Evolutionary conservation across 176 grass and related monocot genomes (phyloP).

Genomic region (Carex littledalei): DNA sequence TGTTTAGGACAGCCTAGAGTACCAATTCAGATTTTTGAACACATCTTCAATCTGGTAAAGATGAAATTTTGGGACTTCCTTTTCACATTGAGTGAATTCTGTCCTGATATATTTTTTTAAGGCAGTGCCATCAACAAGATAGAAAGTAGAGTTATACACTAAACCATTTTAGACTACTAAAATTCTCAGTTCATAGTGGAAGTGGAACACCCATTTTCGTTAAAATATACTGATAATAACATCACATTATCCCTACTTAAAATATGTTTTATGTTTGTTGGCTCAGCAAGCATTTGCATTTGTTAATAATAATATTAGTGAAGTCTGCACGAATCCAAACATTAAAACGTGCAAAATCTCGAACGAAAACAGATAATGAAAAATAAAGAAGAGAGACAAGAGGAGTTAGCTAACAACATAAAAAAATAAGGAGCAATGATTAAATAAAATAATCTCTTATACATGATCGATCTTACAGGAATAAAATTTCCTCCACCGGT

Average conservation of each 20-base stretch:
- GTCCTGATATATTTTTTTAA: no score
- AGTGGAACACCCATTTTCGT: neutral
- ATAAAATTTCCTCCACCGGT: constrained; percentile 22
- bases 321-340: neutral
- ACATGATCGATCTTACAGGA: constrained; percentile 26
- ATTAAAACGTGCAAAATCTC: neutral
- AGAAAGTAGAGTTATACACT: neutral
- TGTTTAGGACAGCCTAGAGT: neutral
- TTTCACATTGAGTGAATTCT: neutral
- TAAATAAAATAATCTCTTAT: constrained; percentile 25
- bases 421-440: neutral
- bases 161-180: neutral
- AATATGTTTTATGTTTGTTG: neutral
- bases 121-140: no score
- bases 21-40: no score
- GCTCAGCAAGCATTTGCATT: neutral
- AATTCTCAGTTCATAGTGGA: neutral
- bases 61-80: no score
- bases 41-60: no score
- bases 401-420: neutral
- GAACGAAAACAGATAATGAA: neutral
- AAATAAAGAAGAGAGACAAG: neutral
- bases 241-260: neutral
- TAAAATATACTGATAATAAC: neutral
- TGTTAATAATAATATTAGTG: neutral